Evolutionary conservation across 2,329 filamentous ascomycete genomes (phyloP).

Genomic region (Fusarium chuoi): DNA sequence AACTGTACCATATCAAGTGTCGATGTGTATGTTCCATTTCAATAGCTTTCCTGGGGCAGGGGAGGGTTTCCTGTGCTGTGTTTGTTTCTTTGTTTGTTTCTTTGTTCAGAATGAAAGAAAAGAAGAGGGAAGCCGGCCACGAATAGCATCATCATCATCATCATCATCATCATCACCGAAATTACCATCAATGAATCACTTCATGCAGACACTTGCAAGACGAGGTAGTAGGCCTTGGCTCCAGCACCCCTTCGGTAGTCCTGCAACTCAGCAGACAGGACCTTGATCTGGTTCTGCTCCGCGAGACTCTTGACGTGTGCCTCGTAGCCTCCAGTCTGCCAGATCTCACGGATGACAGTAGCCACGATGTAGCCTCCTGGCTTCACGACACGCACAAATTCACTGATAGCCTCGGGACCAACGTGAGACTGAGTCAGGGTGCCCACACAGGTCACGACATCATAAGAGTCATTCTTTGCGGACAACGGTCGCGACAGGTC

Average conservation of each 20-base stretch:
- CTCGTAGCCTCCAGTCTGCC: conserved; percentile 59
- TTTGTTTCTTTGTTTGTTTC: background rate
- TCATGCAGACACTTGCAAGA: conserved; percentile 41
- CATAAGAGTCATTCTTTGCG: conserved; percentile 55
- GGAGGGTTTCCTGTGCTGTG: conserved; percentile 1
- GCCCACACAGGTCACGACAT: conserved; percentile 63
- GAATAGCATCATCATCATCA: background rate
- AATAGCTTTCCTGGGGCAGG: background rate
- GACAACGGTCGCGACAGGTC: conserved; percentile 59
- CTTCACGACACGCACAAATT: conserved; percentile 62
- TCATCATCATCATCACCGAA: conserved; percentile 20
- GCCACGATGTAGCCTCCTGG: conserved; percentile 59
- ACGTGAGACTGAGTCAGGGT: conserved; percentile 67
- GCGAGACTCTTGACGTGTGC: conserved; percentile 50
- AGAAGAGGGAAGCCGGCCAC: conserved; percentile 2
- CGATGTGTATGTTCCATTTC: background rate
- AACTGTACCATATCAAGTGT: background rate
- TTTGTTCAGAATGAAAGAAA: background rate
- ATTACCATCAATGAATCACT: conserved; percentile 18
- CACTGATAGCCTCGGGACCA: conserved; percentile 59
- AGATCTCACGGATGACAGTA: conserved; percentile 62
- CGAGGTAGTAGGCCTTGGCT: conserved; percentile 47
- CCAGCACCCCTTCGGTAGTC: conserved; percentile 48
- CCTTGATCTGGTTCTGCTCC: conserved; percentile 43
- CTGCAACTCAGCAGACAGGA: conserved; percentile 45